phyloP scores from a whole-genome alignment of 1,284 basidiomycete species.

The Exobasidium rhododendri region DNA sequence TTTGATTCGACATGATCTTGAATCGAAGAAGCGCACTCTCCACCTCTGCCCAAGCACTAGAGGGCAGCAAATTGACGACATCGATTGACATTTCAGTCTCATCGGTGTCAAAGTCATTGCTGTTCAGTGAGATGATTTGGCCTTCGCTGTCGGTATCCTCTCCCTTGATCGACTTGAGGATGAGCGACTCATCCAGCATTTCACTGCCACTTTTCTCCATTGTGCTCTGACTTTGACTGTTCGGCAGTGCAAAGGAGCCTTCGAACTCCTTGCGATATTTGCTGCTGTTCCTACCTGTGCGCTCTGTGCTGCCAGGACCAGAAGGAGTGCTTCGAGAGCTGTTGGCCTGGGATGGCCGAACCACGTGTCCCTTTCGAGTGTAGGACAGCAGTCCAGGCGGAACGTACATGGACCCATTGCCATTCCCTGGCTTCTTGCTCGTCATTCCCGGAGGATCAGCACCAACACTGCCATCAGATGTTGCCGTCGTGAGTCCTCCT shows the following conservation, averaged over 20 bases:
- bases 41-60: conserved; percentile 45
- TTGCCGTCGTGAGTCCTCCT: neutral
- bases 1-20: conserved; percentile 21
- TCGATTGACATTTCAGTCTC: conserved; percentile 28
- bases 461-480: neutral
- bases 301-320: neutral
- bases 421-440: neutral
- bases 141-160: neutral
- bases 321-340: neutral
- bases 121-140: conserved; percentile 13
- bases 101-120: conserved; percentile 17
- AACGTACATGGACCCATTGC: conserved; percentile 19
- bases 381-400: conserved; percentile 17
- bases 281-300: neutral
- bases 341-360: neutral
- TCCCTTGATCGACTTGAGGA: neutral
- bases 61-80: conserved; percentile 31
- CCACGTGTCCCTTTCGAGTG: conserved; percentile 15
- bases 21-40: conserved; percentile 40
- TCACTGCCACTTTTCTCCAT: neutral
- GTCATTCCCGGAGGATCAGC: neutral
- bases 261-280: neutral
- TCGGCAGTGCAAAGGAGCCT: neutral
- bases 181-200: neutral
- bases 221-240: neutral